Base-by-base conservation (phyloP, 306 rosid genomes). In the Crotalaria pallida region DNA sequence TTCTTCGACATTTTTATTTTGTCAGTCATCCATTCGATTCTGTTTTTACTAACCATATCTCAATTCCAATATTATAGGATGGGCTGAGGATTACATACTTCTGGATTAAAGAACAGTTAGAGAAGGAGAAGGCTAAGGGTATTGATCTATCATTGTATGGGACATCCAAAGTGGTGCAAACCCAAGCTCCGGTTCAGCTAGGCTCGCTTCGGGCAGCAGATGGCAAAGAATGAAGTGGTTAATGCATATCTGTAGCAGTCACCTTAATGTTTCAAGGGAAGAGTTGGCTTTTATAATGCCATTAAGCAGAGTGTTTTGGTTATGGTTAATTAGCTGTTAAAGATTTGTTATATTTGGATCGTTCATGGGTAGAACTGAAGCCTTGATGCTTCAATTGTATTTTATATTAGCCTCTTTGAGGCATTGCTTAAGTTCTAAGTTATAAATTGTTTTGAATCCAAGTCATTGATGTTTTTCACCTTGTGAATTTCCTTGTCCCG, bases 61-160 rank as follows among this genome's bases (percentile, higher is more conserved):
- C 16, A 71, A 71, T 66, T 71, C n/a, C 7, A 29, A 43, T 64
- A 2, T 71, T 75, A 65, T 36, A 94, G 99, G 99, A 94, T 84
- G 96, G 99, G 50, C 79, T 94, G 85, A 88, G 95, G 72, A 48
- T 94, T 36, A 94, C 99, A 11, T 91, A 91, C 88, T 83, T 83
- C 80, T 94, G 97, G 99, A 94, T 94, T 71, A 91, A 89, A 88
- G 97, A 94, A 53, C 96, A 94, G 86, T 87, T 94, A 26, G 96
- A 94, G 86, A 94, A 94, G 79, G 97, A 94, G 87, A 87, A 87
- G 77, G 56, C 80, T 34, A 70, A 80, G 45, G 97, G 99, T 44
- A 6, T 77, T 23, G 99, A 94, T 81, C 36, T 82, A 45, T 38
- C 99, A 0, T 53, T 36, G 43, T 94, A 94, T 31, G 95, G 99